A percentile compares a stretch with the other conserved stretches of the same genome.
Evolutionary conservation across 2,329 filamentous ascomycete species (phyloP).

Genomic region (Cytospora chrysosperma): DNA sequence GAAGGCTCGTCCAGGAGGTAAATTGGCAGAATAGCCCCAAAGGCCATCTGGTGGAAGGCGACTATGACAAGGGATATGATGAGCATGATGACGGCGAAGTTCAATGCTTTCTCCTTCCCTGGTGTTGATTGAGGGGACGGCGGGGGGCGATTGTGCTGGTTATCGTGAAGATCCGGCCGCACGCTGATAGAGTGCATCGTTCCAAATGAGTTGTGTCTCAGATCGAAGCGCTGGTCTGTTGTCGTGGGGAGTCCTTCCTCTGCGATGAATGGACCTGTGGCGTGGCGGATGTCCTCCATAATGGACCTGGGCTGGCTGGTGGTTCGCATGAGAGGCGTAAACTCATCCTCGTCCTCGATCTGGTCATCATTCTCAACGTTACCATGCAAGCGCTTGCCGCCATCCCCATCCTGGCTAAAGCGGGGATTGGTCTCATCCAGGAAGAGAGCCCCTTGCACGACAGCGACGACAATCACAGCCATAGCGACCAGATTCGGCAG

Average conservation of each 20-base stretch:
- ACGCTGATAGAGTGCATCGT: conserved; percentile 42
- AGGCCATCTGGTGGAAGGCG: conserved; percentile 48
- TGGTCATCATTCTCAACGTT: conserved; percentile 29
- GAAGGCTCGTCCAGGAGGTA: conserved; percentile 41
- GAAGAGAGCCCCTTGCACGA: conserved; percentile 63
- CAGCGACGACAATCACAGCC: conserved; percentile 61
- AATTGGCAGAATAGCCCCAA: conserved; percentile 42
- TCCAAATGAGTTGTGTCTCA: conserved; percentile 41
- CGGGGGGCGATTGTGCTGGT: conserved; percentile 10
- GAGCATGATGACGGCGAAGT: conserved; percentile 43
- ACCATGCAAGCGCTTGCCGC: conserved; percentile 25
- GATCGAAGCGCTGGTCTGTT: conserved; percentile 37
- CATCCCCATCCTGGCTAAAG: conserved; percentile 14
- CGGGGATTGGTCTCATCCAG: conserved; percentile 47
- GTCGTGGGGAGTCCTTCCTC: conserved; percentile 37
- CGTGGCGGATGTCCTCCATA: conserved; percentile 27
- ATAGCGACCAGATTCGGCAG: conserved; percentile 57
- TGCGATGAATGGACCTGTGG: conserved; percentile 32
- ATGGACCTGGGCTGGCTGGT: conserved; percentile 29
- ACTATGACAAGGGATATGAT: conserved; percentile 41
- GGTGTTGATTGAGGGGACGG: background rate
- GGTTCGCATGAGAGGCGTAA: conserved; percentile 31
- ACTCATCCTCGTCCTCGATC: conserved; percentile 31
- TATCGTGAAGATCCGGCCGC: conserved; percentile 26
- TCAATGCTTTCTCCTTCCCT: conserved; percentile 34